Percentiles rank a stretch among this genome's conserved stretches.
phyloP scores from a whole-genome alignment of 768 basidiomycete genomes.

The Lentinus brumalis region DNA sequence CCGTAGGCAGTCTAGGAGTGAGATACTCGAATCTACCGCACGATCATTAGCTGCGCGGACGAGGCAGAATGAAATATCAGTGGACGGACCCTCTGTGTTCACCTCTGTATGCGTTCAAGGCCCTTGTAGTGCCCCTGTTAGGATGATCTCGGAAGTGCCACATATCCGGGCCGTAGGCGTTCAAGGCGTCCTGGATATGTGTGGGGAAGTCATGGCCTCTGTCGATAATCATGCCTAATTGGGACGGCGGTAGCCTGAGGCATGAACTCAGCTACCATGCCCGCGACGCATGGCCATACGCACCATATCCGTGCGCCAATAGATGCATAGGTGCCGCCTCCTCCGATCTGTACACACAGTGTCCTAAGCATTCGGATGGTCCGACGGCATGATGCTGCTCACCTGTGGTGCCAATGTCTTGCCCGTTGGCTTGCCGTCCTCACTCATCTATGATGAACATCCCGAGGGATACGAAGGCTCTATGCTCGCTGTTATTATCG shows the following conservation, averaged over 20 bases:
- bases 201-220: conserved; percentile 75
- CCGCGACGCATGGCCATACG: neutral
- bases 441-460: conserved; percentile 88
- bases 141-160: conserved; percentile 74
- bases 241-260: conserved; percentile 61
- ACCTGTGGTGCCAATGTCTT: conserved; percentile 52
- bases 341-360: conserved; percentile 70
- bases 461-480: conserved; percentile 68
- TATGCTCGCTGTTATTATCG: neutral
- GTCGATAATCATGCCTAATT: conserved; percentile 85
- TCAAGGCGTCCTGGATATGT: conserved; percentile 53
- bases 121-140: conserved; percentile 62
- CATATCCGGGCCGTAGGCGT: conserved; percentile 69
- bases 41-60: neutral
- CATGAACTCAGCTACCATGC: neutral
- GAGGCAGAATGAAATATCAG: neutral
- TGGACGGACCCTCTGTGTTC: conserved; percentile 64
- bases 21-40: conserved; percentile 73
- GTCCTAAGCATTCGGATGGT: neutral
- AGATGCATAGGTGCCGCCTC: conserved; percentile 82
- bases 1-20: conserved; percentile 85
- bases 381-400: conserved; percentile 24
- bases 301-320: conserved; percentile 86
- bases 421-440: conserved; percentile 53
- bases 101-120: conserved; percentile 73